These are phyloP conservation scores for Guadua angustifolia DNA, from an alignment of 176 grass and related monocot genomes.

Conservation along the genomic window DNA sequence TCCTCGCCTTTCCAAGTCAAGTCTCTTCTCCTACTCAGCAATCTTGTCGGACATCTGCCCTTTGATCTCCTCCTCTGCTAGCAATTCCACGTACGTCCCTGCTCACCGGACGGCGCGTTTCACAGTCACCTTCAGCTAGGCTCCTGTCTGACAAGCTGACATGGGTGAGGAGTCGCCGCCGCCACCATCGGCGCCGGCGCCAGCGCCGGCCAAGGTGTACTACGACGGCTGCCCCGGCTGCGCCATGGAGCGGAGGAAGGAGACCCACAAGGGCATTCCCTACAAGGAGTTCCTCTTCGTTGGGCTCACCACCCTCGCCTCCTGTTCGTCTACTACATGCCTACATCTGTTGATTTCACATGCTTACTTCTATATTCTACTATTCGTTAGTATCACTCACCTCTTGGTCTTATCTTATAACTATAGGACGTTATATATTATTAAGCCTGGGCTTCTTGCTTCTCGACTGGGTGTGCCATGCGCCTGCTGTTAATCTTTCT, in stretches of 20 bases:
- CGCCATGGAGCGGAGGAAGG: slow-evolving; percentile 50
- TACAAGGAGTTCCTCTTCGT: slow-evolving; percentile 58
- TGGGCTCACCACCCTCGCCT: slow-evolving; percentile 37
- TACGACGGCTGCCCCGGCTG: slow-evolving; percentile 66
- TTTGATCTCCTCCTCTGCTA: too few species aligned
- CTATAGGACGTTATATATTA: neutral
- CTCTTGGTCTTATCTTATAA: slow-evolving; percentile 27
- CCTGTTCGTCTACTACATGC: slow-evolving; percentile 23
- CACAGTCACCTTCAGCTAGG: too few species aligned
- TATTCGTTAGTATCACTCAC: neutral
- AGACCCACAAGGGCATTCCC: slow-evolving; percentile 29
- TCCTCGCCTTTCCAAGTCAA: too few species aligned
- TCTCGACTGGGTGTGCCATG: too few species aligned
- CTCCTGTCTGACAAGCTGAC: neutral
- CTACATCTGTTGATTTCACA: too few species aligned
- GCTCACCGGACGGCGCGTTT: too few species aligned
- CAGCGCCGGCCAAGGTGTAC: slow-evolving; percentile 46
- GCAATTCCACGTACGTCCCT: too few species aligned
- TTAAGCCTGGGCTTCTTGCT: neutral
- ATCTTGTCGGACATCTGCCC: too few species aligned
- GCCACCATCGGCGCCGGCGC: neutral
- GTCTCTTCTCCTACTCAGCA: too few species aligned
- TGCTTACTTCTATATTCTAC: neutral
- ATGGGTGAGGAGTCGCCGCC: slow-evolving; percentile 7
- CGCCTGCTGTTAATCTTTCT: too few species aligned